These are phyloP conservation scores for Debaryomyces hansenii DNA, from an alignment of 805 yeast genomes.

Conservation along the genomic window DNA sequence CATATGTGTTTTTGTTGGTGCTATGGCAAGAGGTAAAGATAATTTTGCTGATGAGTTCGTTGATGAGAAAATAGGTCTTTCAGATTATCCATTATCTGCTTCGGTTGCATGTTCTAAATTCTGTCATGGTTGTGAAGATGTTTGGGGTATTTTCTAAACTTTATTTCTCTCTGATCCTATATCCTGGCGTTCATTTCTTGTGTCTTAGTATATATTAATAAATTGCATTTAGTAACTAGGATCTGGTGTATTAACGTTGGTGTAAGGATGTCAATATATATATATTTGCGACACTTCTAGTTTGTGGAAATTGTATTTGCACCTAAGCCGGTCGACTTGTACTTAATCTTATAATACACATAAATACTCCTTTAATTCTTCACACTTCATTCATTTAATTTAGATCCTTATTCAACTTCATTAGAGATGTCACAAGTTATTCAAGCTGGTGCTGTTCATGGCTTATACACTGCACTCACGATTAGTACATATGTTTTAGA, in stretches of 20 bases:
- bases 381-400: too few species aligned
- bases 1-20: slow-evolving; percentile 97
- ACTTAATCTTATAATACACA: background rate
- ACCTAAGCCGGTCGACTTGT: background rate
- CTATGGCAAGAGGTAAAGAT: slow-evolving; percentile 98
- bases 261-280: background rate
- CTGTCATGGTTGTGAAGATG: slow-evolving; percentile 98
- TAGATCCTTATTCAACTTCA: background rate
- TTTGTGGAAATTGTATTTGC: background rate
- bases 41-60: slow-evolving; percentile 96
- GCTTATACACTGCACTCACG: slow-evolving; percentile 39
- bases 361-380: too few species aligned
- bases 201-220: background rate
- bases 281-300: background rate
- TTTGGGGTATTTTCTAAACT: slow-evolving; percentile 72
- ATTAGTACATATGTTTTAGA: slow-evolving; percentile 43
- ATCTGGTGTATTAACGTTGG: too few species aligned
- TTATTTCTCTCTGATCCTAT: background rate
- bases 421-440: slow-evolving; percentile 27
- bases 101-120: slow-evolving; percentile 97
- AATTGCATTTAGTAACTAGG: background rate
- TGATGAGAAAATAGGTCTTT: slow-evolving; percentile 93
- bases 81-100: slow-evolving; percentile 93
- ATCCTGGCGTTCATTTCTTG: slow-evolving; percentile 3
- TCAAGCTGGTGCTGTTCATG: slow-evolving; percentile 49